Evolutionary conservation across 2,329 filamentous ascomycete species (phyloP), one percentile per base, ranked within the genome.

Genomic region (Leptodontidium sp.): DNA sequence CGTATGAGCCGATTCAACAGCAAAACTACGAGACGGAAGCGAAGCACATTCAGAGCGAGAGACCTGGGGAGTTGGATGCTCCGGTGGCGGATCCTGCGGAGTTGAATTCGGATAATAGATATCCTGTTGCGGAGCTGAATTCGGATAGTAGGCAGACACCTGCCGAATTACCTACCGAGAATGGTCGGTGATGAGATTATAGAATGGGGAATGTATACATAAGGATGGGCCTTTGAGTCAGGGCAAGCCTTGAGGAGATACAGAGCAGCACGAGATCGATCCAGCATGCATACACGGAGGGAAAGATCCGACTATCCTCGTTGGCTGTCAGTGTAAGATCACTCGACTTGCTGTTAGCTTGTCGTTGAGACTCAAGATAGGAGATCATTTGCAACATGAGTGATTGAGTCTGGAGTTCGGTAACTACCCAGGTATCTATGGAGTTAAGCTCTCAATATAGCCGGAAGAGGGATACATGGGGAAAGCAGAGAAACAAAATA

Each of bases 81-180:
- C 38, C 38, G 11, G 38, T 40, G 11, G 11, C 38, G 9, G 4
- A n/a, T n/a, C 47, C n/a, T 24, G 47, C n/a, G 21, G 47, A 50
- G 47, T 50, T 50, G n/a, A 21, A 50, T 5, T 50, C 47, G 2
- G n/a, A n/a, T 8, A n/a, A 49, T 8, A 8, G 7, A 3, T 15
- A 49, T 8, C 45, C 45, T n/a, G 15, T 6, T 32, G 29, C 45
- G 17, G 45, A 49, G 45, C 45, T 49, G 7, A n/a, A n/a, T 49
- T 15, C 45, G n/a, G n/a, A 50, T 9, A 21, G 21, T 40, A 40
- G 8, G 38, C 38, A 40, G 11, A 1, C n/a, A 5, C 47, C 47
- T 59, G 38, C 57, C 24, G 57, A 59, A n/a, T 26, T 59, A 26
- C 57, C 57, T 45, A n/a, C 35, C 43, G 40, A 32, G 55, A 43